Percentiles rank a stretch among this genome's conserved stretches.
phyloP scores from a whole-genome alignment of 2,329 filamentous ascomycete species.

The Phaeoacremonium minimum region DNA sequence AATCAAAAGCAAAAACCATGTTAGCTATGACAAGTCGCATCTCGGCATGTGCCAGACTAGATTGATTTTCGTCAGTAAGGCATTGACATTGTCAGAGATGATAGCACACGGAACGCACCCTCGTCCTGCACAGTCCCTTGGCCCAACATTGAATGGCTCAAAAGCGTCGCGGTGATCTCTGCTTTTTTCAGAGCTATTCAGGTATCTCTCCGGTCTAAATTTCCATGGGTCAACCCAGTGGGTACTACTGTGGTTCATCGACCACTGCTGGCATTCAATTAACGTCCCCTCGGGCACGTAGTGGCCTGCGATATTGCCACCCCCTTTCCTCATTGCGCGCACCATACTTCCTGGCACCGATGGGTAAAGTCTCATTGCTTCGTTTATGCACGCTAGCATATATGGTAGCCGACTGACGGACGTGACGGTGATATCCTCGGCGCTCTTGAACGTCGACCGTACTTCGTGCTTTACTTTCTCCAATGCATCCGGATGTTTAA shows the following conservation, averaged over 20 bases:
- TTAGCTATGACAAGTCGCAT: too few relatives aligned
- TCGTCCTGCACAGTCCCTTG: constrained; percentile 44
- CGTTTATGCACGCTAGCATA: constrained; percentile 28
- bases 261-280: constrained; percentile 37
- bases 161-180: constrained; percentile 38
- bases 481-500: constrained; percentile 21
- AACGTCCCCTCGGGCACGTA: constrained; percentile 27
- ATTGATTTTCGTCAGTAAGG: too few relatives aligned
- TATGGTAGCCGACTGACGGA: constrained; percentile 26
- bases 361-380: constrained; percentile 28
- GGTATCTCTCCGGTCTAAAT: constrained; percentile 45
- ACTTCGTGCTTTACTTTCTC: constrained; percentile 30
- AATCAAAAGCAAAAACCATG: too few relatives aligned
- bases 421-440: constrained; percentile 29
- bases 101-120: too few relatives aligned
- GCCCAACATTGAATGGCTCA: constrained; percentile 43
- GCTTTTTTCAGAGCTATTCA: constrained; percentile 29
- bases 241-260: constrained; percentile 34
- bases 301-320: constrained; percentile 22
- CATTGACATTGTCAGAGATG: too few relatives aligned
- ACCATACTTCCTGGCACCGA: constrained; percentile 20
- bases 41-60: too few relatives aligned
- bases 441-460: constrained; percentile 22
- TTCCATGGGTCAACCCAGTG: constrained; percentile 39
- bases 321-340: constrained; percentile 22